These are phyloP conservation scores for Cryphonectria naterciae DNA, from an alignment of 2,329 filamentous ascomycete species.

Conservation along the genomic window DNA sequence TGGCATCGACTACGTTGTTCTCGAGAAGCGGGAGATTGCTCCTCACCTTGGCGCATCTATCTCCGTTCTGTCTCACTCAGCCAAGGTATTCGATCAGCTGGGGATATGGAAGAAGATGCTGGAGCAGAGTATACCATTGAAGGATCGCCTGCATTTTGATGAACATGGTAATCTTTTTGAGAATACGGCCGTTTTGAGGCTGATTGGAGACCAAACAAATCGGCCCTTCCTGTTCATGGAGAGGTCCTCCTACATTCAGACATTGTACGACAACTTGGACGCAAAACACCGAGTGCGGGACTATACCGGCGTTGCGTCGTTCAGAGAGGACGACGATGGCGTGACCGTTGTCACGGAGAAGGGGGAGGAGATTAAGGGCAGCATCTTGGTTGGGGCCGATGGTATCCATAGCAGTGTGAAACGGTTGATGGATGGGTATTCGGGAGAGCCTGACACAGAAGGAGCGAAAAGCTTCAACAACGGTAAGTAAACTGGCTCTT, in stretches of 20 bases:
- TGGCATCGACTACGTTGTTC: slow-evolving; percentile 30
- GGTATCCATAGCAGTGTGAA: slow-evolving; percentile 25
- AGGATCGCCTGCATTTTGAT: slow-evolving; percentile 26
- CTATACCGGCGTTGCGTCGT: slow-evolving; percentile 24
- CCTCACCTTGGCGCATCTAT: slow-evolving; percentile 31
- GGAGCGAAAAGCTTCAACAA: background rate
- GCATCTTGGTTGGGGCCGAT: slow-evolving; percentile 31
- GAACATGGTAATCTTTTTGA: slow-evolving; percentile 29
- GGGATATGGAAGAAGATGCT: slow-evolving; percentile 23
- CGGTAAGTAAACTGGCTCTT: background rate
- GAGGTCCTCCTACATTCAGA: slow-evolving; percentile 22
- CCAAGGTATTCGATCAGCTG: slow-evolving; percentile 28
- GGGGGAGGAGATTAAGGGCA: slow-evolving; percentile 28
- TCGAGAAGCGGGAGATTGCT: slow-evolving; percentile 32
- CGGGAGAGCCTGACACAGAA: slow-evolving; percentile 8
- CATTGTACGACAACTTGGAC: slow-evolving; percentile 27
- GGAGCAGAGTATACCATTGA: slow-evolving; percentile 8
- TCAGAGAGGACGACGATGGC: slow-evolving; percentile 27
- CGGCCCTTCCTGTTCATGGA: slow-evolving; percentile 24
- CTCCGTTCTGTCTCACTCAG: slow-evolving; percentile 14
- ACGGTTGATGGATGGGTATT: slow-evolving; percentile 10
- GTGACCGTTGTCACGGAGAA: slow-evolving; percentile 28
- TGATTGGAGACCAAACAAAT: slow-evolving; percentile 21
- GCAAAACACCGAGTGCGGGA: slow-evolving; percentile 25
- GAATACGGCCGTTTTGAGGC: slow-evolving; percentile 18